A percentile compares a stretch with the other conserved stretches of the same genome.
phyloP scores from a whole-genome alignment of 768 basidiomycete species.

The Amanita pseudoporphyria region DNA sequence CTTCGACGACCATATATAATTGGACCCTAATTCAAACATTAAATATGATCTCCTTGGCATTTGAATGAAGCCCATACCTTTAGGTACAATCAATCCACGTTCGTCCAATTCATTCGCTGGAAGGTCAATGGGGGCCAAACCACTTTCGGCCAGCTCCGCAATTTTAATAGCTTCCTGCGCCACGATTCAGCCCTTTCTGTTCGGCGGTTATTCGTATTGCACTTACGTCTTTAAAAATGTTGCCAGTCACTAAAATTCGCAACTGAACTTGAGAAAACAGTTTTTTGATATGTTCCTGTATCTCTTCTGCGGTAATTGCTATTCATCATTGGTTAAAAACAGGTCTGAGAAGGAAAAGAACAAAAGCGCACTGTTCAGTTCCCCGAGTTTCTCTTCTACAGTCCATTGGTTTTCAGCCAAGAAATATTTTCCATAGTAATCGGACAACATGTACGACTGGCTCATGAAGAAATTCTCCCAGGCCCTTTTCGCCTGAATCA shows the following conservation, averaged over 20 bases:
- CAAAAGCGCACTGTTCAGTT: slow-evolving; percentile 60
- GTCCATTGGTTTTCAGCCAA: slow-evolving; percentile 69
- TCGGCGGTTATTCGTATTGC: not conserved
- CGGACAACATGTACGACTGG: slow-evolving; percentile 72
- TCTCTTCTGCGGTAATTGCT: slow-evolving; percentile 68
- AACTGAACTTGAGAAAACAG: slow-evolving; percentile 60
- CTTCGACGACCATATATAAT: slow-evolving; percentile 52
- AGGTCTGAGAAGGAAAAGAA: not conserved
- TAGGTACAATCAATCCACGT: slow-evolving; percentile 56
- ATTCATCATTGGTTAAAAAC: not conserved
- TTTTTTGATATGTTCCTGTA: slow-evolving; percentile 49
- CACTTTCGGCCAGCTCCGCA: slow-evolving; percentile 60
- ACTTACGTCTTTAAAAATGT: slow-evolving; percentile 74
- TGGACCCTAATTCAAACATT: slow-evolving; percentile 41
- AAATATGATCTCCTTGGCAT: not conserved
- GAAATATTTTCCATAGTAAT: slow-evolving; percentile 65
- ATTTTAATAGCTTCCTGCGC: slow-evolving; percentile 68
- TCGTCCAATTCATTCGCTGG: slow-evolving; percentile 45
- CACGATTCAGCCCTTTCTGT: slow-evolving; percentile 4
- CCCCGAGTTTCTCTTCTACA: slow-evolving; percentile 63
- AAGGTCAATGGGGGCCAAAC: slow-evolving; percentile 47
- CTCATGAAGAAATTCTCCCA: slow-evolving; percentile 85
- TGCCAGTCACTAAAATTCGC: slow-evolving; percentile 73
- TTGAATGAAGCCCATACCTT: slow-evolving; percentile 30
- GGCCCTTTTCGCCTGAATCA: slow-evolving; percentile 53